Base-by-base conservation (phyloP, 495 filamentous ascomycete genomes). In the Corynascus novoguineensis region DNA sequence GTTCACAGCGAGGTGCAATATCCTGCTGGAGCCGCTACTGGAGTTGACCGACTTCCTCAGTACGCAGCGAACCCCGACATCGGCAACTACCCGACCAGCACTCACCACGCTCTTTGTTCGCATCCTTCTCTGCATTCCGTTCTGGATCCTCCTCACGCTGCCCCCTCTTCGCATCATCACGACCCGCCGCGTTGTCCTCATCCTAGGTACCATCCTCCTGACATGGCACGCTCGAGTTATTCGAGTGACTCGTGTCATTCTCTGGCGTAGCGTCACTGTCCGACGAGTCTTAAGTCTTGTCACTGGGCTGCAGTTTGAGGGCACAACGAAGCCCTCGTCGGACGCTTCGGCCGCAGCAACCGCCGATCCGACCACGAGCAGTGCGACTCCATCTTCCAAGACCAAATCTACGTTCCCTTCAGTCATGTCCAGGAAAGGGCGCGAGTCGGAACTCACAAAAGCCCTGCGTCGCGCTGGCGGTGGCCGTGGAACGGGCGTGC, bases 151-250 rank as follows among this genome's bases (percentile, higher is more conserved):
- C 4, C 70, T 97, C 25, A 90, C 90, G 0, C 77, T 96, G 1
- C 90, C 87, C 9, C 92, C 91, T 5, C 68, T 92, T 24, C 81
- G 84, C 59, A 82, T 99, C 63, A 86, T 99, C 61, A 97, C 93
- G 12, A 87, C 89, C 9, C 86, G 87, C 58, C 84, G 95, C 17
- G 80, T 97, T 5, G 74, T 92, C 44, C 80, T 97, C 32, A 77
- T 83, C 1, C 68, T 87, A 15, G 93, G 93, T 21, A 97, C 93
- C 9, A 59, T 96, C 2, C 73, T 88, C 32, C 76, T 97, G 4
- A 91, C 88, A 5, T 97, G 92, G 85, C 92, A 99, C 68, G 91
- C 90, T 9, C 82, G 87, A 6, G 89, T 92, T 12, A 89, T 88
- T 22, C 83, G 90, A 15, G 89, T 97, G 8, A 84, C 88, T 1